A percentile compares a stretch with the other conserved stretches of the same genome.
phyloP scores from a whole-genome alignment of 768 basidiomycete species.

The Collybiopsis confluens region DNA sequence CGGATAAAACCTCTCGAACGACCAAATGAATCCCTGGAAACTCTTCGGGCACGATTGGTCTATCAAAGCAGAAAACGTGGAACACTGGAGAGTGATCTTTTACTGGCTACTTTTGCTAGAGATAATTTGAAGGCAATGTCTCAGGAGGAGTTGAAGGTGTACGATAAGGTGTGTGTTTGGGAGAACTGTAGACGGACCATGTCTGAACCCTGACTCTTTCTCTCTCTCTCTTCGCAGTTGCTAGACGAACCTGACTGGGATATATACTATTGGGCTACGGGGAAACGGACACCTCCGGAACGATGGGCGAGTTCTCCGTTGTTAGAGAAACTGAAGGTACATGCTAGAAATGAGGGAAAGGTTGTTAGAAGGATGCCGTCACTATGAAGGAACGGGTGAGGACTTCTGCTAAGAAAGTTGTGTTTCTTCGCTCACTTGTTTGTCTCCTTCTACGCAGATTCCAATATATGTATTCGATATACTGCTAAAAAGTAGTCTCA shows the following conservation, averaged over 20 bases:
- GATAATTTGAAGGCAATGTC: conserved; percentile 68
- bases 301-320: conserved; percentile 65
- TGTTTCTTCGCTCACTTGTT: no score
- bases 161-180: conserved; percentile 81
- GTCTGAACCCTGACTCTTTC: no score
- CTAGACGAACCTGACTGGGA: conserved; percentile 96
- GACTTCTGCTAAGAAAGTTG: no score
- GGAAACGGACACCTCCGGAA: conserved; percentile 72
- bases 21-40: conserved; percentile 62
- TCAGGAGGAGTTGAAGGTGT: conserved; percentile 72
- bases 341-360: conserved; percentile 90
- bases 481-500: no score
- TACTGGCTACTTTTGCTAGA: conserved; percentile 90
- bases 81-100: conserved; percentile 87
- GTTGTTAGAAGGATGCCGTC: conserved; percentile 90
- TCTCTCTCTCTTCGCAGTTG: no score
- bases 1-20: conserved; percentile 66
- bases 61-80: conserved; percentile 96
- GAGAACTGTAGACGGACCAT: no score
- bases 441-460: background rate
- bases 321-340: conserved; percentile 65
- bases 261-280: conserved; percentile 95
- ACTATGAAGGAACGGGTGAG: background rate
- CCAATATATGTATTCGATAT: background rate
- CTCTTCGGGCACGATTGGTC: conserved; percentile 76